phyloP scores from a whole-genome alignment of 2,329 filamentous ascomycete genomes.

The Blastomyces parvus region DNA sequence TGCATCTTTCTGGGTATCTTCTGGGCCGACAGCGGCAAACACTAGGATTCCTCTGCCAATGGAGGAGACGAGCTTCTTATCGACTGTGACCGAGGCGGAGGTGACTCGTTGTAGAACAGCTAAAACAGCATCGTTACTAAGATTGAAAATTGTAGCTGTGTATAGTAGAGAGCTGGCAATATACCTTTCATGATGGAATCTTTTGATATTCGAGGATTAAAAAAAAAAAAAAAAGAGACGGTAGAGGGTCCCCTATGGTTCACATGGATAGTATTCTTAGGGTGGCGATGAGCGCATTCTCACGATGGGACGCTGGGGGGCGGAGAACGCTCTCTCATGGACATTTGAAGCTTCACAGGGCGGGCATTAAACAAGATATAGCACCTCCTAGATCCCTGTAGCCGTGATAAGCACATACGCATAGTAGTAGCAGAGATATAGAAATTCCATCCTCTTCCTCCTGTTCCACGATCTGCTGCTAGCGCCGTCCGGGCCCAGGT shows the following conservation, averaged over 20 bases:
- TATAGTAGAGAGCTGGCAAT: conserved; percentile 11
- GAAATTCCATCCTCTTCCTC: no score
- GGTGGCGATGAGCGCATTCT: neutral
- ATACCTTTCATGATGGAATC: conserved; percentile 33
- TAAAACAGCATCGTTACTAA: conserved; percentile 32
- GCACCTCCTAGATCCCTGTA: neutral
- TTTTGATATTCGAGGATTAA: neutral
- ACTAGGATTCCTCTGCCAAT: conserved; percentile 87
- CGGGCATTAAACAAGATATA: neutral
- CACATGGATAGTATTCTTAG: neutral
- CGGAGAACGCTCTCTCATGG: neutral
- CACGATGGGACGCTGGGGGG: no score
- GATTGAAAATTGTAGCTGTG: no score
- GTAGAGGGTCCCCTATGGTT: no score
- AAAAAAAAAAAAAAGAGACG: neutral
- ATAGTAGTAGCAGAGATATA: neutral
- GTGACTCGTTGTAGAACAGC: conserved; percentile 89
- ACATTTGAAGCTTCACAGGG: neutral
- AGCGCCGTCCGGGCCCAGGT: neutral
- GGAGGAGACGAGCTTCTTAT: conserved; percentile 77
- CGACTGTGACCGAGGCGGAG: conserved; percentile 90
- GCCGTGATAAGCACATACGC: neutral
- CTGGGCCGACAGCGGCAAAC: conserved; percentile 80
- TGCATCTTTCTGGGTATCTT: conserved; percentile 81
- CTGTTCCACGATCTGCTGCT: neutral